Base-by-base conservation (phyloP, 768 basidiomycete genomes). In the Collybia mongolica region DNA sequence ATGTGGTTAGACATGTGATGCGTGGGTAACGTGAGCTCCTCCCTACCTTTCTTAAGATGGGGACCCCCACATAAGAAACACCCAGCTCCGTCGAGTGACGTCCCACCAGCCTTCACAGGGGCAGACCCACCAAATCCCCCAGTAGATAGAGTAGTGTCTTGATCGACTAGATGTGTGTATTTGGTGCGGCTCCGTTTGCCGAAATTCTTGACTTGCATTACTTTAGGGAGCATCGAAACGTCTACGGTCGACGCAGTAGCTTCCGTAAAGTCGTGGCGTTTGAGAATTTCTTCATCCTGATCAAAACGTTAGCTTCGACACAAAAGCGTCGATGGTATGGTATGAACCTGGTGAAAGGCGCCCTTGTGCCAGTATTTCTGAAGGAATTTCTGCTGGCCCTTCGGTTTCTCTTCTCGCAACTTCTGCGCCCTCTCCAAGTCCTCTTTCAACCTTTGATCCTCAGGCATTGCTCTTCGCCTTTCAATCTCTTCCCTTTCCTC, bases 301-400 rank as follows among this genome's bases (percentile, higher is more conserved):
- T 38, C 53, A 39, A 15, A 44, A 32, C 14, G 18, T 15, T 15
- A 14, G 28, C 14, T 17, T 18, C 19, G 9, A 19, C 7, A 26
- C 26, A 39, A 26, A 32, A 14, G 17, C 9, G 24, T 22, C 24
- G 22, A 38, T 32, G 5, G 9, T 18, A 29, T 29, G 52, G 37
- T 9, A 61, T 60, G 26, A 52, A 90, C 94, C 81, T 95, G 92
- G 66, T 97, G 93, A 76, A 98, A 99, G 52, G 96, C 97, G 60
- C 97, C 97, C 70, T 96, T 98, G 74, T 99, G 97, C 85, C 93
- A 98, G 66, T 97, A 99, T 70, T 97, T 98, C 66, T 98, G 94
- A 54, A 98, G 68, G 71, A 98, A 98, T 63, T 84, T 90, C 64
- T 93, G 90, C 54, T 90, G 80, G 2, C 91, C 93, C 64, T 97